These are phyloP conservation scores for Penicillium sp. DNA, from an alignment of 2,329 filamentous ascomycete species.

Conservation along the genomic window DNA sequence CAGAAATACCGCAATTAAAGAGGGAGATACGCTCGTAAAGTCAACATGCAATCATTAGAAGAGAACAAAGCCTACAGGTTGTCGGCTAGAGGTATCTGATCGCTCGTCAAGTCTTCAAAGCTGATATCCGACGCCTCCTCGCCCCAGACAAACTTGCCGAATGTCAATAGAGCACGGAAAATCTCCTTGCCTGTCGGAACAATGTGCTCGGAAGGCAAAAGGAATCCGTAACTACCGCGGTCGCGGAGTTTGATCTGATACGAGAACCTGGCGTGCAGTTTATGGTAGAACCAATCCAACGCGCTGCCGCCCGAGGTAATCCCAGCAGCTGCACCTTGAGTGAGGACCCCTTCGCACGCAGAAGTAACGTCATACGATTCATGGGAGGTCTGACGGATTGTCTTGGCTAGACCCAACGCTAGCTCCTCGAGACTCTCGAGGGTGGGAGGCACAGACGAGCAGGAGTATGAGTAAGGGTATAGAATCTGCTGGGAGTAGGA, in stretches of 20 bases:
- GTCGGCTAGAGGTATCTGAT: constrained; percentile 11
- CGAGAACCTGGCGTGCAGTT: constrained; percentile 74
- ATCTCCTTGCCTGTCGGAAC: constrained; percentile 86
- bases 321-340: constrained; percentile 44
- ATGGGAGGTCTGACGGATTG: constrained; percentile 75
- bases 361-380: constrained; percentile 75
- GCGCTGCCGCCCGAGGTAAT: constrained; percentile 79
- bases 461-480: constrained; percentile 88
- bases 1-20: not conserved
- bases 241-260: constrained; percentile 94
- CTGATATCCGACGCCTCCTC: constrained; percentile 6
- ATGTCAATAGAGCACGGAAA: constrained; percentile 75
- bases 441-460: constrained; percentile 72
- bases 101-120: not conserved
- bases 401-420: constrained; percentile 80
- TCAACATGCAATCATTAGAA: constrained; percentile 8
- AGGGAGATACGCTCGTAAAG: not conserved
- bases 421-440: constrained; percentile 90
- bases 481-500: constrained; percentile 94
- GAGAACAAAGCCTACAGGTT: not conserved
- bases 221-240: constrained; percentile 89
- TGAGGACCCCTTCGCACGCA: constrained; percentile 77
- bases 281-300: constrained; percentile 94
- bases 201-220: constrained; percentile 82
- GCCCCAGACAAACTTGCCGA: constrained; percentile 64